Percentiles rank a stretch among this genome's conserved stretches.
phyloP scores from a whole-genome alignment of 345 rosid species.

The Gossypium herbaceum region DNA sequence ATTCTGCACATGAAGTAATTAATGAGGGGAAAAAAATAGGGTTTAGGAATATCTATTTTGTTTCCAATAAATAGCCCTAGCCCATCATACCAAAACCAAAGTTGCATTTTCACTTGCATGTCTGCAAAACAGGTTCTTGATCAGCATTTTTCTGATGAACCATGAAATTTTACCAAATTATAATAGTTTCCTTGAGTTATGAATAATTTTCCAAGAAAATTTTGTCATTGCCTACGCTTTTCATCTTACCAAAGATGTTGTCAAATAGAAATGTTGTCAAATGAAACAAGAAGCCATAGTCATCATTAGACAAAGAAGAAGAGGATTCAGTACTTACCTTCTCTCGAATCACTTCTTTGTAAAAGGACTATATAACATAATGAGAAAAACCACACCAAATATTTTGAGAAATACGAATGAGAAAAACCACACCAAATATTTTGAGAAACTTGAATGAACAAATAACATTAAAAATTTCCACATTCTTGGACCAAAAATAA shows the following conservation, averaged over 20 bases:
- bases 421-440: too few relatives aligned
- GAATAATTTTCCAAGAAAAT: background rate
- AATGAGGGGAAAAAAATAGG: conserved; percentile 18
- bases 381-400: too few relatives aligned
- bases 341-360: conserved; percentile 92
- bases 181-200: background rate
- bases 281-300: background rate
- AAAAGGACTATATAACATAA: too few relatives aligned
- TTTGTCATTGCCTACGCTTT: conserved; percentile 1
- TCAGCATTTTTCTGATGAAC: background rate
- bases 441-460: too few relatives aligned
- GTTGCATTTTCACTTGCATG: conserved; percentile 9
- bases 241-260: background rate
- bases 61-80: conserved; percentile 2
- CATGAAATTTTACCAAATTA: background rate
- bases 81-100: conserved; percentile 6
- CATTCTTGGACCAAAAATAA: too few relatives aligned
- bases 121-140: background rate
- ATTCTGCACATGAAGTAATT: conserved; percentile 54
- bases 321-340: conserved; percentile 44
- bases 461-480: too few relatives aligned
- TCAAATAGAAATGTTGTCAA: conserved; percentile 1
- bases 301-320: conserved; percentile 1
- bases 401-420: too few relatives aligned
- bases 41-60: background rate